phyloP scores from a whole-genome alignment of 176 grass and related monocot species.

The Oryza australiensis region DNA sequence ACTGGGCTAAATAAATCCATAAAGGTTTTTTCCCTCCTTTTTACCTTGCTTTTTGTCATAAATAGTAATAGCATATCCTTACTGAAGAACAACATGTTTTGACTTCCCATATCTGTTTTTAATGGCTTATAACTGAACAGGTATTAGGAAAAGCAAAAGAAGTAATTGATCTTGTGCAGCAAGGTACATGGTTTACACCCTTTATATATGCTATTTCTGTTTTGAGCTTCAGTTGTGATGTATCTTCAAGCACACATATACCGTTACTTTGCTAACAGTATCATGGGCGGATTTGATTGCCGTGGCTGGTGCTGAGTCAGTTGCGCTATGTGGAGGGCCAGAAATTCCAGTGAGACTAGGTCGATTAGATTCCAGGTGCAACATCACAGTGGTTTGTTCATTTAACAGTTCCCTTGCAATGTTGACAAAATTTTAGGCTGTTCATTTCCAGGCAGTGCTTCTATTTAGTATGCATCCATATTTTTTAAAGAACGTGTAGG shows the following conservation, averaged over 20 bases:
- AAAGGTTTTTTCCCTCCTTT: conserved; percentile 67
- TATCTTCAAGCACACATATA: conserved; percentile 26
- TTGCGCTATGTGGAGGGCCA: conserved; percentile 83
- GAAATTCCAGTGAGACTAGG: conserved; percentile 75
- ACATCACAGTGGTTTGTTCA: conserved; percentile 29
- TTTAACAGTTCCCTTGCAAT: neutral
- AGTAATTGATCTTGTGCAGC: conserved; percentile 60
- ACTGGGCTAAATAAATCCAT: conserved; percentile 75
- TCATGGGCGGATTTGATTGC: conserved; percentile 97
- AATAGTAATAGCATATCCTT: conserved; percentile 16
- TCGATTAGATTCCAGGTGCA: conserved; percentile 85
- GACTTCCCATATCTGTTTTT: conserved; percentile 12
- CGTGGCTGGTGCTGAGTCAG: conserved; percentile 87
- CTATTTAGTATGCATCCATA: neutral
- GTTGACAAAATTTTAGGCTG: neutral
- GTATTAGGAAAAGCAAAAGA: conserved; percentile 83
- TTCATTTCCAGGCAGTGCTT: neutral
- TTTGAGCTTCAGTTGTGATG: conserved; percentile 27
- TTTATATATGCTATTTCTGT: neutral
- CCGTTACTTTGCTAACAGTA: conserved; percentile 43
- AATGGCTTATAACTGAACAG: conserved; percentile 50
- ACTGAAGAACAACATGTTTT: neutral
- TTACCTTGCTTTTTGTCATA: neutral
- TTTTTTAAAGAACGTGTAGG: neutral
- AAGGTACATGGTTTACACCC: conserved; percentile 53